phyloP scores from a whole-genome alignment of 352 stramenopile species.

The Globisporangium middletonii region DNA sequence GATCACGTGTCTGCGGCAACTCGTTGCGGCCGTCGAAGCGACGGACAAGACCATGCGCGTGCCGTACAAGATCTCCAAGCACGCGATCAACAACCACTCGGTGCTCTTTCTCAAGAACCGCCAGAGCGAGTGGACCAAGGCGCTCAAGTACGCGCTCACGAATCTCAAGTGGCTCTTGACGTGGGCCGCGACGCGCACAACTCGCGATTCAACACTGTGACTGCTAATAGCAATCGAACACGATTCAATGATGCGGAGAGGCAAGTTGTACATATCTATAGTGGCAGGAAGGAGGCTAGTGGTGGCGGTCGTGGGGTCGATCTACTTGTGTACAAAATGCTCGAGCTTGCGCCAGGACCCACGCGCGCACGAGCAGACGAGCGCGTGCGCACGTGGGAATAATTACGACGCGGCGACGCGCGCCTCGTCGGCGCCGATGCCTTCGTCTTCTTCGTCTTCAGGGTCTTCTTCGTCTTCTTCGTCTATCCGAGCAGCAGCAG shows the following conservation, averaged over 20 bases:
- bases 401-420: conserved; percentile 8
- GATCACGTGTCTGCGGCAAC: conserved; percentile 69
- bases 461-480: too few species aligned
- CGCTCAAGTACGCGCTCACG: conserved; percentile 78
- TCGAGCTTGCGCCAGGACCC: too few species aligned
- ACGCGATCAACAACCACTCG: conserved; percentile 61
- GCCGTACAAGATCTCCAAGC: conserved; percentile 78
- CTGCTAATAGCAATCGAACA: neutral
- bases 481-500: conserved; percentile 1
- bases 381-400: conserved; percentile 2
- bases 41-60: conserved; percentile 56
- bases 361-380: too few species aligned
- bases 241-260: neutral
- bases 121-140: conserved; percentile 81
- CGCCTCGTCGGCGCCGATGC: too few species aligned
- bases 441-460: neutral
- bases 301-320: too few species aligned
- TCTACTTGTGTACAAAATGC: conserved; percentile 1
- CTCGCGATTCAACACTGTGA: neutral
- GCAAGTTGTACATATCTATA: neutral
- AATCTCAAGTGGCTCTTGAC: conserved; percentile 84
- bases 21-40: conserved; percentile 48
- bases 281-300: neutral
- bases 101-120: conserved; percentile 80
- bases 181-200: conserved; percentile 41